Evolutionary conservation across 2,329 filamentous ascomycete species (phyloP).

Genomic region (Domatiomyces catenatus): DNA sequence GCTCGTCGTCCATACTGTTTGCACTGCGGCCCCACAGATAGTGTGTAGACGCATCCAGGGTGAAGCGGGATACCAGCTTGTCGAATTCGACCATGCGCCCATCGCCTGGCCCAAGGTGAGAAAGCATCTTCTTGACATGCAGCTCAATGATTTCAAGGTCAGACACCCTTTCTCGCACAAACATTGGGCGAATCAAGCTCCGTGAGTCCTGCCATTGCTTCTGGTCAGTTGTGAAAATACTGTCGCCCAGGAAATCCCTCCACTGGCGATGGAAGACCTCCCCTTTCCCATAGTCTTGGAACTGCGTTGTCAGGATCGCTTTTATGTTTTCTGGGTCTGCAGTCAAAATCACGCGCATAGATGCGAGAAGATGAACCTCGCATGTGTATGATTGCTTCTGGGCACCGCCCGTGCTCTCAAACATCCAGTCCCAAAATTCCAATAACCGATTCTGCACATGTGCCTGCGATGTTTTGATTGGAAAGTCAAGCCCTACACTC

Average conservation of each 20-base stretch:
- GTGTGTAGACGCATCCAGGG: constrained; percentile 70
- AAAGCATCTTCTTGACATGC: constrained; percentile 58
- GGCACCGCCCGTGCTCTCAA: constrained; percentile 7
- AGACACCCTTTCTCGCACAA: constrained; percentile 68
- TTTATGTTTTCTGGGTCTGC: constrained; percentile 82
- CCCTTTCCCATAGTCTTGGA: constrained; percentile 69
- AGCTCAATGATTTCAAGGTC: constrained; percentile 72
- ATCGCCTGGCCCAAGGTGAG: constrained; percentile 39
- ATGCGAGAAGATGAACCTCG: constrained; percentile 10
- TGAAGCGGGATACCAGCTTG: constrained; percentile 68
- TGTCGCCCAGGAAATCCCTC: constrained; percentile 68
- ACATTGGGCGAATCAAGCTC: constrained; percentile 76
- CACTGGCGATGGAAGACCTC: constrained; percentile 55
- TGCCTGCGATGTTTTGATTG: constrained; percentile 9
- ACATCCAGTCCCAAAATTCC: constrained; percentile 14
- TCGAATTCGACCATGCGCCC: constrained; percentile 49
- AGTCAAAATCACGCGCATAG: constrained; percentile 52
- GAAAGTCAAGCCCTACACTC: constrained; percentile 12
- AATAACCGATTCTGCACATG: constrained; percentile 10
- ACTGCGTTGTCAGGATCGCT: constrained; percentile 75
- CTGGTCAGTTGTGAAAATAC: constrained; percentile 70
- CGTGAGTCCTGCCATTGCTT: constrained; percentile 64
- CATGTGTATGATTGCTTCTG: constrained; percentile 8
- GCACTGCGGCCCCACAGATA: constrained; percentile 70
- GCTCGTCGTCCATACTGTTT: constrained; percentile 43